phyloP scores from a whole-genome alignment of 805 yeast genomes.

The Wickerhamiella brachini region DNA sequence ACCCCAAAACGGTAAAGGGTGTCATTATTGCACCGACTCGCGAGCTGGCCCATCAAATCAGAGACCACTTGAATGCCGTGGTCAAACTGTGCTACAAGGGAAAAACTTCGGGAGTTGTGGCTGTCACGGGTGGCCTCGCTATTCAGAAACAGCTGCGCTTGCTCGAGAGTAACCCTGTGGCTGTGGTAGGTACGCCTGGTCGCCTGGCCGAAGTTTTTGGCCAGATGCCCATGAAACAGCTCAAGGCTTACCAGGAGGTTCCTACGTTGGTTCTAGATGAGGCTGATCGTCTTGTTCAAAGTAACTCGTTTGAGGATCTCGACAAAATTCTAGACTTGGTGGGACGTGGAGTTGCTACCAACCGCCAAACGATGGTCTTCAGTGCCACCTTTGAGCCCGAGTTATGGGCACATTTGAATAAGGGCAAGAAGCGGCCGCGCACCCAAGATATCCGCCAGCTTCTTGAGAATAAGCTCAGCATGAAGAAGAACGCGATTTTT shows the following conservation, averaged over 20 bases:
- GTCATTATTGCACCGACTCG: slow-evolving; percentile 88
- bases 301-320: slow-evolving; percentile 91
- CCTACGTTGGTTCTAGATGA: slow-evolving; percentile 70
- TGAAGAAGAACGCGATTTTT: slow-evolving; percentile 52
- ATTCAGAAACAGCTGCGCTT: slow-evolving; percentile 85
- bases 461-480: slow-evolving; percentile 54
- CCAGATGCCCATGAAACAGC: slow-evolving; percentile 28
- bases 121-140: slow-evolving; percentile 89
- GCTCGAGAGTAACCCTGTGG: slow-evolving; percentile 51
- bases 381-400: slow-evolving; percentile 87
- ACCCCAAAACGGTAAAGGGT: slow-evolving; percentile 30
- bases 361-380: slow-evolving; percentile 78
- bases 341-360: slow-evolving; percentile 30
- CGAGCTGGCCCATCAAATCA: slow-evolving; percentile 90
- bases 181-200: slow-evolving; percentile 92
- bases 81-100: slow-evolving; percentile 4
- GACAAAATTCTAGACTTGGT: slow-evolving; percentile 64
- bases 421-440: slow-evolving; percentile 20
- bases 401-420: slow-evolving; percentile 60
- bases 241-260: slow-evolving; percentile 29
- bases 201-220: slow-evolving; percentile 63
- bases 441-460: slow-evolving; percentile 50
- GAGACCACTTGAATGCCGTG: slow-evolving; percentile 48
- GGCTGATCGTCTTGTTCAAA: slow-evolving; percentile 89
- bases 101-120: slow-evolving; percentile 39